Evolutionary conservation across 2,329 filamentous ascomycete species (phyloP), one percentile per base, ranked within the genome.

Genomic region (Neospermospora avenae): DNA sequence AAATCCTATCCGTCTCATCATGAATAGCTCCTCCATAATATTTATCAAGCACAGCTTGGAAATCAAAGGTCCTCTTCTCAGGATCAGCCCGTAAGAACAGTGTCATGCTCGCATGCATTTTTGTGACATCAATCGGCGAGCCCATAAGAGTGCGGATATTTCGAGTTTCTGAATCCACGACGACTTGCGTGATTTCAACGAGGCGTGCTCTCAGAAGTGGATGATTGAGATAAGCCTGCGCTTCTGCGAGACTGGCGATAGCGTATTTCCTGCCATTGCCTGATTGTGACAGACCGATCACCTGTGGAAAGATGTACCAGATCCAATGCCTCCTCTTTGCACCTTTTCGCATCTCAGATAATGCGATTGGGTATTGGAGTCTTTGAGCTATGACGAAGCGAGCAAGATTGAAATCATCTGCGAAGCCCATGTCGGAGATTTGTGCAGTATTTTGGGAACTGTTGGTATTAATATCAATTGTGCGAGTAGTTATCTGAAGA

Each of bases 71-170:
- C 16, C 14, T 35, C 28, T 44, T 44, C 18, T 46, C 41, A 7
- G 25, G 39, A 55, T 55, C 53, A 7, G 53, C 41, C 3, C 53
- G 14, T 3, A 46, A 8, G 20, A 55, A 55, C 2, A 55, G 25
- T 24, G 53, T 46, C 53, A 55, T 45, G 18, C 53, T 20, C 11
- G 53, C 41, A 14, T 55, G 53, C 28, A 55, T 44, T 28, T 55
- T 55, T 5, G 11, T 34, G n/a, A 51, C 46, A 55, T 55, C 53
- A 35, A 44, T 37, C 10, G 1, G 22, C n/a, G 53, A 46, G 8
- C 53, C 41, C 53, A 55, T 55, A 8, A 55, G 41, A 18, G 6
- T 16, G n/a, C 24, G 18, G 4, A 35, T 45, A 16, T 18, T 24
- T 25, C 14, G 16, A 1, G 41, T 46, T 4, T 2, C n/a, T 4